Evolutionary conservation across 208 protist species (phyloP).

Genomic region (Trichomonas tenax): DNA sequence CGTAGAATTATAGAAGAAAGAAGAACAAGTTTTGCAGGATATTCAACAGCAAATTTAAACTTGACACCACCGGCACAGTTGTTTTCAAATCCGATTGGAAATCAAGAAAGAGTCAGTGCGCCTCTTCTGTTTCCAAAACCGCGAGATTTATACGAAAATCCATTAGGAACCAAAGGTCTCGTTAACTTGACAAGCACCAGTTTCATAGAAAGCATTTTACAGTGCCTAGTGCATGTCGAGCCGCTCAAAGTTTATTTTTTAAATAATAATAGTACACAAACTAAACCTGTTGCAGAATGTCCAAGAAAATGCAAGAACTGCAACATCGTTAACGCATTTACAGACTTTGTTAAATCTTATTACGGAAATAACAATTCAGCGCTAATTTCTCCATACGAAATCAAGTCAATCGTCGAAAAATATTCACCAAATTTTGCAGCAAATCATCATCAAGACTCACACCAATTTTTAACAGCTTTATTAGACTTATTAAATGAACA

Average conservation of each 20-base stretch:
- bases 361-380: no score
- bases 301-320: no score
- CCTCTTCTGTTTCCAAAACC: no score
- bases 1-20: no score
- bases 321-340: no score
- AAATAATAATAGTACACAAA: neutral
- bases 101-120: no score
- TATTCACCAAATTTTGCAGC: neutral
- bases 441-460: constrained; percentile 34
- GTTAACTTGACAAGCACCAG: neutral
- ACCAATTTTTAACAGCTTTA: constrained; percentile 51
- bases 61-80: no score
- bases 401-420: neutral
- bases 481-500: constrained; percentile 43
- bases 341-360: no score
- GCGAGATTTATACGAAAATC: neutral
- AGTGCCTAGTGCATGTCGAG: constrained; percentile 66
- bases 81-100: no score
- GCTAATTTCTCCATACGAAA: neutral
- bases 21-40: no score
- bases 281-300: no score
- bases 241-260: constrained; percentile 46
- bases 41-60: no score
- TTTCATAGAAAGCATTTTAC: constrained; percentile 50
- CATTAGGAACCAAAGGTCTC: neutral